A percentile compares a stretch with the other conserved stretches of the same genome.
Conservation (phyloP, 2,329 filamentous ascomycete species). For the Beauveria asiatica region DNA sequence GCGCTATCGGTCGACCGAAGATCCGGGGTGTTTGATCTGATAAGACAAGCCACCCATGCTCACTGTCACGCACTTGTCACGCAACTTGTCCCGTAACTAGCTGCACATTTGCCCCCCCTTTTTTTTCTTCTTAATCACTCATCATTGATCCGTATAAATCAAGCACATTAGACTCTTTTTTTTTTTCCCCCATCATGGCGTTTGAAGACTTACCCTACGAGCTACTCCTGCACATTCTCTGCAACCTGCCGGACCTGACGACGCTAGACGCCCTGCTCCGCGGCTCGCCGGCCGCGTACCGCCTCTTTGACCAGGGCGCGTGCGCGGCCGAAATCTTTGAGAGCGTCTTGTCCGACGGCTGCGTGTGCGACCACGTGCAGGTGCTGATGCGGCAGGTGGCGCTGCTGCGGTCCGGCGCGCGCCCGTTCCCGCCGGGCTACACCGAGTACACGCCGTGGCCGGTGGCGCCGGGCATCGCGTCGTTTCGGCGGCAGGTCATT, state of each 20-base stretch:
- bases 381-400: slow-evolving; percentile 2
- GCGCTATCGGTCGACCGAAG: slow-evolving; percentile 5
- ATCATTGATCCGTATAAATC: not conserved
- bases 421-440: slow-evolving; percentile 4
- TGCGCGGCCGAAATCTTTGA: not conserved
- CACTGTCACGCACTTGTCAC: no score
- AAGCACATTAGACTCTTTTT: not conserved
- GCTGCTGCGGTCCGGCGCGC: not conserved
- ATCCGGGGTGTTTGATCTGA: not conserved
- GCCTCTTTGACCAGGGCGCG: not conserved
- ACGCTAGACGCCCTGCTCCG: not conserved
- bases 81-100: not conserved
- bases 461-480: not conserved
- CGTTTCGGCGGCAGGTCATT: slow-evolving; percentile 2
- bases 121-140: not conserved
- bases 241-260: not conserved
- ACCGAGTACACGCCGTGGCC: slow-evolving; percentile 5
- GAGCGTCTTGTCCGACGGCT: not conserved
- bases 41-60: not conserved
- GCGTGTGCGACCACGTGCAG: slow-evolving; percentile 1
- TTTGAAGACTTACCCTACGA: slow-evolving; percentile 3
- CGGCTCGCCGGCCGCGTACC: slow-evolving; percentile 1
- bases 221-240: slow-evolving; percentile 2
- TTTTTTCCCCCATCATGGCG: not conserved
- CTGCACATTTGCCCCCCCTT: not conserved